These are phyloP conservation scores for Amauroascus niger DNA, from an alignment of 2,329 filamentous ascomycete genomes.

Conservation along the genomic window DNA sequence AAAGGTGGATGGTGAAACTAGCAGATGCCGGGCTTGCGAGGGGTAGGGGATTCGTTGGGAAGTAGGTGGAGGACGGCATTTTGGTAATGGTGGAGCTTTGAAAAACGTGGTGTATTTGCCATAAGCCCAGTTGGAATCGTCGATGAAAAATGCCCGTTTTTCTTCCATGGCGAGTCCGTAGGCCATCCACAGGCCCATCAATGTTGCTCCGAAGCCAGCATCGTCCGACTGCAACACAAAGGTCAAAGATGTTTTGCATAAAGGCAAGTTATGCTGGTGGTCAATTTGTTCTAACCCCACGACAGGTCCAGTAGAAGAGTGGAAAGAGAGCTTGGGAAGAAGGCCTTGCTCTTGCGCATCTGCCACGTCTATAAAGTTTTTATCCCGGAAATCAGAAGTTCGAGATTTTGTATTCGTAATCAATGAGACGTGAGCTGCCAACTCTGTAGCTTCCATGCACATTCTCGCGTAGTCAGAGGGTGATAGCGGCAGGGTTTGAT, in stretches of 20 bases:
- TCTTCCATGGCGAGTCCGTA: slow-evolving; percentile 71
- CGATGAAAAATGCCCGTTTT: slow-evolving; percentile 68
- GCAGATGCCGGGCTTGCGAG: slow-evolving; percentile 61
- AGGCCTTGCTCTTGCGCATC: slow-evolving; percentile 59
- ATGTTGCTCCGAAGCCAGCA: slow-evolving; percentile 64
- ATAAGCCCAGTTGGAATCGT: slow-evolving; percentile 76
- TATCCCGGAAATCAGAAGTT: slow-evolving; percentile 43
- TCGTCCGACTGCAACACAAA: slow-evolving; percentile 66
- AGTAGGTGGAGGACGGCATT: slow-evolving; percentile 61
- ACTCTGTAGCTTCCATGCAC: slow-evolving; percentile 56
- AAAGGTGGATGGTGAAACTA: slow-evolving; percentile 61
- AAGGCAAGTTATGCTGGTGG: slow-evolving; percentile 27
- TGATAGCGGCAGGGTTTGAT: slow-evolving; percentile 56
- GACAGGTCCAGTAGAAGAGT: slow-evolving; percentile 4
- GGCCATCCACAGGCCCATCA: slow-evolving; percentile 74
- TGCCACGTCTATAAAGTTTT: slow-evolving; percentile 62
- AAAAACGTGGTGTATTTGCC: slow-evolving; percentile 67
- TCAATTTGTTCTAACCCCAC: slow-evolving; percentile 31
- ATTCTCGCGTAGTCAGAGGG: slow-evolving; percentile 60
- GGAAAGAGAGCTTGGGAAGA: slow-evolving; percentile 37
- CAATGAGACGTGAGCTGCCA: slow-evolving; percentile 50
- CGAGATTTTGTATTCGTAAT: slow-evolving; percentile 34
- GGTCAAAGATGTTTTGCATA: slow-evolving; percentile 64
- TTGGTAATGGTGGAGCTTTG: slow-evolving; percentile 52
- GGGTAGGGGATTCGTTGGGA: slow-evolving; percentile 74